These are phyloP conservation scores for Rhodotorula mucilaginosa DNA, from an alignment of 1,284 basidiomycete species.

Conservation along the genomic window DNA sequence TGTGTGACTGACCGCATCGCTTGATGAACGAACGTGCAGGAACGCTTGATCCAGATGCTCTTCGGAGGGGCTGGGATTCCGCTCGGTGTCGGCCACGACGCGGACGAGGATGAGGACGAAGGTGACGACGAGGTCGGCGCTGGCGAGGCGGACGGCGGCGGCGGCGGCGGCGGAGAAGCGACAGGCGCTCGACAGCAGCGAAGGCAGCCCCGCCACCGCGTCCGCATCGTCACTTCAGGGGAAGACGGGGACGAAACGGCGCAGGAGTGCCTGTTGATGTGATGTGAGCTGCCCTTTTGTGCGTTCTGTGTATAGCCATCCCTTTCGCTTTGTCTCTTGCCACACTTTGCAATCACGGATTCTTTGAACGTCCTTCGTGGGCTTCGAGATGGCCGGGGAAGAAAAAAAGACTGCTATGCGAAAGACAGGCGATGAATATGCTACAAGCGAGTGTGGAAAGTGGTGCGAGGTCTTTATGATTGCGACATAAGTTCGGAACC, in stretches of 20 bases:
- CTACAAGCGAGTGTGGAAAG: conserved; percentile 3
- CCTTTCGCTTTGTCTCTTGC: neutral
- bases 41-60: neutral
- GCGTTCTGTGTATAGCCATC: neutral
- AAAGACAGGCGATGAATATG: conserved; percentile 1
- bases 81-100: neutral
- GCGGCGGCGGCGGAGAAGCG: no score
- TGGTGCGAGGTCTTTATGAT: neutral
- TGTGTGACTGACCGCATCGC: neutral
- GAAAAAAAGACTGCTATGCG: neutral
- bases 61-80: neutral
- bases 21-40: neutral
- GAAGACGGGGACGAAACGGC: neutral
- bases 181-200: no score
- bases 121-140: neutral
- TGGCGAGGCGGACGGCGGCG: neutral
- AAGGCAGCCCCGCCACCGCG: neutral
- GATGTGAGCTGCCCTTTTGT: neutral
- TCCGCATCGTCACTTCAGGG: neutral
- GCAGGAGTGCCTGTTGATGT: conserved; percentile 1
- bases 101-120: neutral
- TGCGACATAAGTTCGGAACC: no score
- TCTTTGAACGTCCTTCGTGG: no score
- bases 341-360: neutral
- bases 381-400: neutral